Evolutionary conservation across 2,329 filamentous ascomycete genomes (phyloP).

Genomic region (Hymenoscyphus fructigenus): DNA sequence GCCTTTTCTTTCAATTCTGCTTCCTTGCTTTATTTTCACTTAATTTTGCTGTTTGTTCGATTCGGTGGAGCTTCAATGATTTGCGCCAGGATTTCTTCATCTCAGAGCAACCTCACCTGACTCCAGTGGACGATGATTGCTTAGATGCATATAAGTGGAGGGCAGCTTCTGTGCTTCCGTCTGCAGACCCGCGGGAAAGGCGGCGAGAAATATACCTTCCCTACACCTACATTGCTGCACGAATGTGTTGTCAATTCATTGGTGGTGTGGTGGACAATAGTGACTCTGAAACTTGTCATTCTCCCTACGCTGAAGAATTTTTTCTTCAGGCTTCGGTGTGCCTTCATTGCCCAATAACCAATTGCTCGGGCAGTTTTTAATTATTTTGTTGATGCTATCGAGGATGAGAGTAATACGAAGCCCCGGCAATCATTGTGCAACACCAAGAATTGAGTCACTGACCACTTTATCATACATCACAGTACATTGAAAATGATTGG

Average conservation of each 20-base stretch:
- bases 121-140: constrained; percentile 1
- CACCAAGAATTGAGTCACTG: not conserved
- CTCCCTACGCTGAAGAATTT: not conserved
- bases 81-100: not conserved
- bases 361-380: not conserved
- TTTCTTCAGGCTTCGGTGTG: not conserved
- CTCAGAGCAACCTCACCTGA: not conserved
- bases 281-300: not conserved
- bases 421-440: not conserved
- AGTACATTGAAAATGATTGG: not conserved
- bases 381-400: not conserved
- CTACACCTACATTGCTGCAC: not conserved
- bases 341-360: not conserved
- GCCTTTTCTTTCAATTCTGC: not conserved
- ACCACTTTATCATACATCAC: not conserved
- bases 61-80: not conserved
- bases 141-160: not conserved
- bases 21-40: not conserved
- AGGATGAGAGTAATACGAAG: not conserved
- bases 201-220: too few species aligned
- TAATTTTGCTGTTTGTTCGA: not conserved
- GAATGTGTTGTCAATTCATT: constrained; percentile 3
- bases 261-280: not conserved
- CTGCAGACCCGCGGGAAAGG: not conserved
- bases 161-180: not conserved